phyloP scores from a whole-genome alignment of 148 eudicot genomes.

The Spergularia bocconei region DNA sequence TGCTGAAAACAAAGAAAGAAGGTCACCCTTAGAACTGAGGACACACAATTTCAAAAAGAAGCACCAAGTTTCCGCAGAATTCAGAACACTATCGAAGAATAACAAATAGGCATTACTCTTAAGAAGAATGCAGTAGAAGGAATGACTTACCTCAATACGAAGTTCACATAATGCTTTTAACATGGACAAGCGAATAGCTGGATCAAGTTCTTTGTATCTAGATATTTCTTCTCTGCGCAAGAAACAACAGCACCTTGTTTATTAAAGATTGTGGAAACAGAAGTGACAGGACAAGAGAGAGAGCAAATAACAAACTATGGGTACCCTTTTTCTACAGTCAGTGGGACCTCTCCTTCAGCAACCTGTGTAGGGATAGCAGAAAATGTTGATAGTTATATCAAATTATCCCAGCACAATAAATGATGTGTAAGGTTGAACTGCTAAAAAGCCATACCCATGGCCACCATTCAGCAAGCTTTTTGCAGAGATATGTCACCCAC shows the following conservation, averaged over 20 bases:
- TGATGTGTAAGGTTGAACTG: not conserved
- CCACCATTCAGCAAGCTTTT: conserved; percentile 83
- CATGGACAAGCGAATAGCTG: conserved; percentile 59
- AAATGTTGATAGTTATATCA: conserved; percentile 5
- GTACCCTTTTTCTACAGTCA: conserved; percentile 76
- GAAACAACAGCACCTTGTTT: conserved; percentile 6
- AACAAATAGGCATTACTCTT: conserved; percentile 3
- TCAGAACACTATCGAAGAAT: not conserved
- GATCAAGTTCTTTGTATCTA: conserved; percentile 74
- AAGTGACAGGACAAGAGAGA: not conserved
- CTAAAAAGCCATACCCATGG: conserved; percentile 63
- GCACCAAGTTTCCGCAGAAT: not conserved
- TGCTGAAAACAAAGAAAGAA: conserved; percentile 45
- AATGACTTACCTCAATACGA: conserved; percentile 55
- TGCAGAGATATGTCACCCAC: conserved; percentile 77
- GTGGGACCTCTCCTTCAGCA: conserved; percentile 78
- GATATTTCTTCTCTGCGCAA: conserved; percentile 70
- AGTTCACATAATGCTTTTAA: conserved; percentile 90
- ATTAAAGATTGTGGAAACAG: conserved; percentile 7
- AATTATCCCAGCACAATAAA: not conserved
- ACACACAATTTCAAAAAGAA: not conserved
- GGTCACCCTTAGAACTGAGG: not conserved
- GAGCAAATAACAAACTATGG: conserved; percentile 1
- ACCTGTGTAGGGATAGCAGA: conserved; percentile 48
- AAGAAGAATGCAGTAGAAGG: not conserved